phyloP scores from a whole-genome alignment of 768 basidiomycete species.

The Hortiboletus campestris region DNA sequence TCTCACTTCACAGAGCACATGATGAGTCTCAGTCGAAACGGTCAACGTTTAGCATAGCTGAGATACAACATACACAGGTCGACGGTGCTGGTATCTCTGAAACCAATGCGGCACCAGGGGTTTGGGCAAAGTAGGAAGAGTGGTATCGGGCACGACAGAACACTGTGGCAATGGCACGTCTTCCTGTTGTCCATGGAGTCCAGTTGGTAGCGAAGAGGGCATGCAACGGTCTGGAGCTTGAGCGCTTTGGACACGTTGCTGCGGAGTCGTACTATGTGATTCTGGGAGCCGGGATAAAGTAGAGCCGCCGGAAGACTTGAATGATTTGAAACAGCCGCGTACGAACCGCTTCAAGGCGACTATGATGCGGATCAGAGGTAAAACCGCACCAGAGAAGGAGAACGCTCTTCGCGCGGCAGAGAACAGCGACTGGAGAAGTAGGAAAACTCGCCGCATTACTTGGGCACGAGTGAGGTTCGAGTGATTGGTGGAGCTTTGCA shows the following conservation, averaged over 20 bases:
- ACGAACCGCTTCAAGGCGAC: neutral
- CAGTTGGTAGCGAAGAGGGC: neutral
- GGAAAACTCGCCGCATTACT: neutral
- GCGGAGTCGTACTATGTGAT: neutral
- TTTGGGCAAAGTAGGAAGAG: neutral
- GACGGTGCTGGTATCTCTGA: neutral
- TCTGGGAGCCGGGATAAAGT: neutral
- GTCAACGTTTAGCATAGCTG: neutral
- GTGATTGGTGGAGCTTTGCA: too few relatives aligned
- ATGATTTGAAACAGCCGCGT: neutral
- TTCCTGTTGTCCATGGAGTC: neutral
- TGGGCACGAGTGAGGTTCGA: neutral
- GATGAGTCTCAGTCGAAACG: neutral
- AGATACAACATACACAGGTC: neutral
- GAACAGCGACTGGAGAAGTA: neutral
- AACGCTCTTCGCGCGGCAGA: neutral
- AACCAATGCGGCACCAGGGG: neutral
- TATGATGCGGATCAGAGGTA: neutral
- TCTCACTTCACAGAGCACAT: neutral
- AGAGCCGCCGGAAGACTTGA: neutral
- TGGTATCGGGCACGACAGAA: neutral
- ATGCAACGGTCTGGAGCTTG: neutral
- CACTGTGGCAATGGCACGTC: neutral
- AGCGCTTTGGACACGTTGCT: neutral
- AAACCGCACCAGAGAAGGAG: neutral